Conservation (phyloP, 2,329 filamentous ascomycete species). For the Blastomyces parvus region DNA sequence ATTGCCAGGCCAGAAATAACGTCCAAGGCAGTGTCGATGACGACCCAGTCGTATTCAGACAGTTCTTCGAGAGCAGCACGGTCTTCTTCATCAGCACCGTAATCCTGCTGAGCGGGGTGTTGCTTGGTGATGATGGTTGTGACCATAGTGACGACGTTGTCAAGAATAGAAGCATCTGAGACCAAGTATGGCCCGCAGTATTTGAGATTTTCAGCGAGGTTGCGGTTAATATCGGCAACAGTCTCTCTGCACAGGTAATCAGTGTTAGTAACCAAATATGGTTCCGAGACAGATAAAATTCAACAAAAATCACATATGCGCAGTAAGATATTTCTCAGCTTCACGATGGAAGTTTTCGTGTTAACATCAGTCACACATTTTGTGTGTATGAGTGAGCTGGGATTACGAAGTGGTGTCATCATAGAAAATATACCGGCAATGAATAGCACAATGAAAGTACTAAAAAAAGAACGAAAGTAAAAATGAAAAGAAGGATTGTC, state of each 20-base stretch:
- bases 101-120: slow-evolving; percentile 86
- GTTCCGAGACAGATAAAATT: slow-evolving; percentile 16
- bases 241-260: slow-evolving; percentile 52
- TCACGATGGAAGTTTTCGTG: slow-evolving; percentile 47
- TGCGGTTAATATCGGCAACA: slow-evolving; percentile 91
- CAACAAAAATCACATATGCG: slow-evolving; percentile 32
- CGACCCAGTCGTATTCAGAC: slow-evolving; percentile 95
- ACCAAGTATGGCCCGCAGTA: slow-evolving; percentile 81
- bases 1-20: slow-evolving; percentile 75
- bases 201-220: slow-evolving; percentile 81
- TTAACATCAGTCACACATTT: slow-evolving; percentile 81
- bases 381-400: slow-evolving; percentile 99
- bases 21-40: slow-evolving; percentile 88
- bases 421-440: slow-evolving; percentile 37
- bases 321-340: slow-evolving; percentile 26
- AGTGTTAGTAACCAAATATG: slow-evolving; percentile 35
- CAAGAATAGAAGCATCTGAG: slow-evolving; percentile 59
- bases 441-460: slow-evolving; percentile 18
- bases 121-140: slow-evolving; percentile 75
- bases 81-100: slow-evolving; percentile 70
- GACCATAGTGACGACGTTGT: slow-evolving; percentile 66
- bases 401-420: slow-evolving; percentile 93
- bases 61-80: slow-evolving; percentile 64
- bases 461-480: slow-evolving; percentile 10
- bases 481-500: slow-evolving; percentile 15